phyloP scores from a whole-genome alignment of 2,329 filamentous ascomycete genomes.

The Cryphonectria carpinicola region DNA sequence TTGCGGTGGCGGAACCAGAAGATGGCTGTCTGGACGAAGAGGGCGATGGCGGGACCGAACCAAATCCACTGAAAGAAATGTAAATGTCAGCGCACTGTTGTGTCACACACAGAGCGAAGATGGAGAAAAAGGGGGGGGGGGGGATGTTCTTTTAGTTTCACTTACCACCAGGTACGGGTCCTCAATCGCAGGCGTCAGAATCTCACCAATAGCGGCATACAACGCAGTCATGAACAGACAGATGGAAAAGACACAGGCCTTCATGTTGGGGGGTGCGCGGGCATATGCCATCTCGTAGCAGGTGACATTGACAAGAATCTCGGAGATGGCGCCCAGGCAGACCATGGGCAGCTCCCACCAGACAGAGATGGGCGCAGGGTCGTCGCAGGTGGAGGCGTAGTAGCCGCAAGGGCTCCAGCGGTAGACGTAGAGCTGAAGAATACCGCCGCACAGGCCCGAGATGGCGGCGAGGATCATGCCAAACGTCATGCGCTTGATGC shows the following conservation, averaged over 20 bases:
- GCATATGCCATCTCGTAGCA: conserved; percentile 70
- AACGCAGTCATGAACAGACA: conserved; percentile 63
- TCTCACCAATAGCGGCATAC: conserved; percentile 54
- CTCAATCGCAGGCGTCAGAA: conserved; percentile 45
- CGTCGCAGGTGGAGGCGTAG: conserved; percentile 45
- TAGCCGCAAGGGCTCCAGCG: conserved; percentile 57
- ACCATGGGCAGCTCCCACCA: conserved; percentile 57
- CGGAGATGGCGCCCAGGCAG: conserved; percentile 55
- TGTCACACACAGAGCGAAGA: background rate
- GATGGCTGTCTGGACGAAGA: conserved; percentile 50
- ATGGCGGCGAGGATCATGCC: conserved; percentile 54
- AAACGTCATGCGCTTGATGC: conserved; percentile 59
- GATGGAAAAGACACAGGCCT: conserved; percentile 60
- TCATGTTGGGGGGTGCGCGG: conserved; percentile 69
- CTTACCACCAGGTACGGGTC: conserved; percentile 46
- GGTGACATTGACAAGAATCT: conserved; percentile 65
- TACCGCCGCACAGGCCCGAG: conserved; percentile 49
- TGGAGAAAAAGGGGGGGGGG: too few species aligned
- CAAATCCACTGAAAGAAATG: conserved; percentile 40
- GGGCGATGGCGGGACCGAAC: conserved; percentile 52
- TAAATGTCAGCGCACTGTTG: background rate
- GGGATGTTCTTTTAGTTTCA: background rate
- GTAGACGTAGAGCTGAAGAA: conserved; percentile 64
- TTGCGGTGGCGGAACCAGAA: conserved; percentile 52
- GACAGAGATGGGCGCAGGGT: conserved; percentile 49